Base-by-base conservation (phyloP, 2,329 filamentous ascomycete genomes). In the Pyrenophora teres region DNA sequence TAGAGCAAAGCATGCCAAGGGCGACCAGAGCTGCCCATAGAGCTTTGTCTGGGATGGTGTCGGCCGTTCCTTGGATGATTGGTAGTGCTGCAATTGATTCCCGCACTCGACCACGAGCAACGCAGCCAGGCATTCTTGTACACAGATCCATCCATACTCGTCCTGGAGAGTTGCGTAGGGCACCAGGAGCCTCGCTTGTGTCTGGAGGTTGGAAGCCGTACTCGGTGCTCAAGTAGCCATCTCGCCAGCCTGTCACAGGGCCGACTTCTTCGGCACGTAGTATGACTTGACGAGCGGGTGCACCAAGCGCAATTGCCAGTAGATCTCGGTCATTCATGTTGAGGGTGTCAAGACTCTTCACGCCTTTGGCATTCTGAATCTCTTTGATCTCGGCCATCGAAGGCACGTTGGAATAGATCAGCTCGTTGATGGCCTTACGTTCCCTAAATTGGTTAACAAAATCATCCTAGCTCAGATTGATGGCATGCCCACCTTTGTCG, bases 111-210 rank as follows among this genome's bases (percentile, higher is more conserved):
- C 81, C 80, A 41, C 80, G 68, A 1, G 78, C 75, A 1, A 80
- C 75, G 39, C 78, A 80, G 0, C 80, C 81, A 0, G 80, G 80
- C 76, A 83, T 82, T 2, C 80, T 71, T 60, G 81, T 79, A 49
- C 78, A 81, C 0, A 83, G 71, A 53, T 82, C 80, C 3, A 78
- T 78, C 81, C 81, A 83, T 13, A 82, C 75, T n/a, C 80, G 71
- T 0, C 81, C 80, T 0, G 80, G 79, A 0, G 78, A 81, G 53
- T 72, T 77, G 25, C 75, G 77, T 13, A 77, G 71, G 4, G 78
- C 80, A 3, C 75, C 77, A 1, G 76, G 74, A 0, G 80, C 71
- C 49, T 80, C 80, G 53, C 80, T 78, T 10, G 80, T 77, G 53
- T 83, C 80, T 1, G 76, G 75, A 0, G 80, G 78, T 16, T 77